Conservation (phyloP, 768 basidiomycete species). For the Suillus lakei region DNA sequence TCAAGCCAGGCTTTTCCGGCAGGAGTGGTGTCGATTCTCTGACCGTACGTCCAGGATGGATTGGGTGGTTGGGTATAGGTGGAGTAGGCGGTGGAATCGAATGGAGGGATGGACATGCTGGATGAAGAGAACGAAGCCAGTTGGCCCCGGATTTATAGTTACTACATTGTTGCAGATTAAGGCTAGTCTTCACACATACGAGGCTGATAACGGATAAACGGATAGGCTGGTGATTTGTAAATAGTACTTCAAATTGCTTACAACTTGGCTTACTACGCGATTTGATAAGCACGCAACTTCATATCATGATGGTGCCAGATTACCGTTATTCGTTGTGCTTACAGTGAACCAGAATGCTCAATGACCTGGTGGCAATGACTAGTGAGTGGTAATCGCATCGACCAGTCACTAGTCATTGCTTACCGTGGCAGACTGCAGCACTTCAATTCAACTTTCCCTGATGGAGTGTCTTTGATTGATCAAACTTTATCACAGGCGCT, state of each 20-base stretch:
- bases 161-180: neutral
- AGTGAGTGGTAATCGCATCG: no score
- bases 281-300: neutral
- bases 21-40: slow-evolving; percentile 31
- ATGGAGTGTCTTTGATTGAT: no score
- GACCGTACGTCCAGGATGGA: slow-evolving; percentile 37
- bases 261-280: neutral
- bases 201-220: neutral
- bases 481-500: no score
- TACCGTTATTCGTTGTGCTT: no score
- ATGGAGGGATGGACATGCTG: slow-evolving; percentile 35
- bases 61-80: slow-evolving; percentile 37
- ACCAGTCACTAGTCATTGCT: no score
- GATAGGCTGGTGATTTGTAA: no score
- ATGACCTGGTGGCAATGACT: no score
- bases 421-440: no score
- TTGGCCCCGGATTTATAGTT: neutral
- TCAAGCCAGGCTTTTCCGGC: slow-evolving; percentile 38
- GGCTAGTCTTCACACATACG: neutral
- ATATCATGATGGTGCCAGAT: neutral
- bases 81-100: slow-evolving; percentile 20
- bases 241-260: no score
- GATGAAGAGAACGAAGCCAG: neutral
- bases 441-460: no score
- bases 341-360: no score